Base-by-base conservation (phyloP, 2,329 filamentous ascomycete genomes). In the Fusarium staphyleae region DNA sequence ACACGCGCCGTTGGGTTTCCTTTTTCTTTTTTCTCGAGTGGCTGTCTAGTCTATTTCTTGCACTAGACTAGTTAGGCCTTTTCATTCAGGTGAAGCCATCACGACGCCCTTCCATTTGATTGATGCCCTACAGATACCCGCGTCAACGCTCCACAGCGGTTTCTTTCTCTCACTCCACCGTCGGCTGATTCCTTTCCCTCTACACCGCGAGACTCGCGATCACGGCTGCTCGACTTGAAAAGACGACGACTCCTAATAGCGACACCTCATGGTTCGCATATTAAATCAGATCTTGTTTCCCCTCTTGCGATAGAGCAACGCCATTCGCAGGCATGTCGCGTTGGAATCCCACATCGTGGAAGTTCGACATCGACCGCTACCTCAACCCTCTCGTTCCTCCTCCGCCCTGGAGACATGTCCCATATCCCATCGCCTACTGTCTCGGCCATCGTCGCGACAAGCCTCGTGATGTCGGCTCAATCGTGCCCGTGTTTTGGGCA, bases 281-380 rank as follows among this genome's bases (percentile, higher is more conserved):
- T 36, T 12, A 9, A 15, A 16, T 30, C 13, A 43, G n/a, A 57
- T 57, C 37, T 41, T 29, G 16, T 32, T 48, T 37, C 48, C 47
- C 18, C 13, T 40, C 48, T 34, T 22, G 13, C 30, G 12, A 24
- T 13, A 13, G 12, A 12, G 29, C 45, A 46, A 55, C 37, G 15
- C 37, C 42, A 33, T 37, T 37, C 18, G 12, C 15, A 7, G 22
- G 8, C 13, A 63, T 66, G 52, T 48, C 62, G 35, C 46, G 58
- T 13, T 48, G 55, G 26, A 24, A 62, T 13, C 65, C 62, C 1
- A 62, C 33, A 15, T 57, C 57, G 28, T 81, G 78, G 75, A 79
- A 87, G 67, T 85, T 96, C 73, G 85, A 95, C 73, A 83, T 96
- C 59, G 92, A 96, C 77, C 75, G 74, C n/a, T 85, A 87, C 69